Evolutionary conservation across 2,329 filamentous ascomycete species (phyloP).

Genomic region (Colletotrichum phormii): DNA sequence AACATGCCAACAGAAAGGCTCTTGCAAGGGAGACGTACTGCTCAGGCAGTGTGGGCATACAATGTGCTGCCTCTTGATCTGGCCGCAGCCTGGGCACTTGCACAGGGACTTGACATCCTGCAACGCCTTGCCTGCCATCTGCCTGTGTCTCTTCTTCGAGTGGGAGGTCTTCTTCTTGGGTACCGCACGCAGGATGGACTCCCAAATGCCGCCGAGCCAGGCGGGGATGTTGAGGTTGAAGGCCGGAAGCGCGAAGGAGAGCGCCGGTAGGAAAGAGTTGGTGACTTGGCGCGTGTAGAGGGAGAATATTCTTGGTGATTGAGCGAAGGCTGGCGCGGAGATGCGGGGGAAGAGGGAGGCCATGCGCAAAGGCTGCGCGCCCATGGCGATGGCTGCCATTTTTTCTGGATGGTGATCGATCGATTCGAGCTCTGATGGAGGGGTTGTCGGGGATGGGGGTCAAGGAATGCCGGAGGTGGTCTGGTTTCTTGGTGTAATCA

Average conservation of each 20-base stretch:
- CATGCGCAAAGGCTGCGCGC: slow-evolving; percentile 33
- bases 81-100: slow-evolving; percentile 89
- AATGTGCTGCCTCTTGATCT: slow-evolving; percentile 87
- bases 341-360: slow-evolving; percentile 68
- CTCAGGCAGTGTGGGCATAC: slow-evolving; percentile 88
- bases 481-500: too few relatives aligned
- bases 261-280: slow-evolving; percentile 62
- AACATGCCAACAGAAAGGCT: not conserved
- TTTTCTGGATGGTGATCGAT: slow-evolving; percentile 38
- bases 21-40: slow-evolving; percentile 66
- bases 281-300: slow-evolving; percentile 59
- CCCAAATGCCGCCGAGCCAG: slow-evolving; percentile 88
- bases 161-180: slow-evolving; percentile 99
- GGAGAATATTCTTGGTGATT: slow-evolving; percentile 55
- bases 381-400: slow-evolving; percentile 56
- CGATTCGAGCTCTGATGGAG: slow-evolving; percentile 20
- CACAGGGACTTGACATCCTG: slow-evolving; percentile 91
- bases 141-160: slow-evolving; percentile 91
- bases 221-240: slow-evolving; percentile 67
- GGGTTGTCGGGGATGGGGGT: not conserved
- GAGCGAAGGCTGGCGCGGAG: slow-evolving; percentile 53
- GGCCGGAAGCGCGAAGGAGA: slow-evolving; percentile 69
- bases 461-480: not conserved
- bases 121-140: slow-evolving; percentile 94
- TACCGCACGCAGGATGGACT: slow-evolving; percentile 89